A percentile compares a stretch with the other conserved stretches of the same genome.
phyloP scores from a whole-genome alignment of 2,329 filamentous ascomycete species.

The Colletotrichum zoysiae region DNA sequence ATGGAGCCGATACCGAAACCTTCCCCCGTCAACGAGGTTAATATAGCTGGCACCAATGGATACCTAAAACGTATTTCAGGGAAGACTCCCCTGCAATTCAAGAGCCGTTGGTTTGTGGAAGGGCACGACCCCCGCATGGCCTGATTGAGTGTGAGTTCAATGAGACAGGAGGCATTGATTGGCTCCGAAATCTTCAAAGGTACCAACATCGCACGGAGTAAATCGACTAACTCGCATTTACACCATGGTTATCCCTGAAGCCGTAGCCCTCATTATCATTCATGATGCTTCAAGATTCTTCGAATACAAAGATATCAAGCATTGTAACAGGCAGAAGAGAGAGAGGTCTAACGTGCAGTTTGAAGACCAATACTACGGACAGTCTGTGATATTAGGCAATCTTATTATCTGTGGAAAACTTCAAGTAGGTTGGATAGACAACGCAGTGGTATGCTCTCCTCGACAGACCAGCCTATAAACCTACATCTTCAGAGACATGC shows the following conservation, averaged over 20 bases:
- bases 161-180: background rate
- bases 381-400: background rate
- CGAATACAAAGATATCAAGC: background rate
- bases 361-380: background rate
- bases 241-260: background rate
- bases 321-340: background rate
- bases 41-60: no score
- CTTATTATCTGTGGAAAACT: background rate
- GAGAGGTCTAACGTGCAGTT: background rate
- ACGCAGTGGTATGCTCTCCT: background rate
- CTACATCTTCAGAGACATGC: background rate
- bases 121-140: conserved; percentile 21
- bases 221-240: background rate
- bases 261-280: conserved; percentile 2
- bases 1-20: no score
- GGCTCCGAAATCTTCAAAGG: background rate
- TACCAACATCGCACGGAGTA: background rate
- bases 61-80: no score
- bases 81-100: background rate
- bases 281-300: background rate
- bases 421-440: background rate
- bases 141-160: conserved; percentile 20
- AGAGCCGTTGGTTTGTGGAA: conserved; percentile 13
- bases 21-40: no score
- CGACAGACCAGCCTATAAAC: background rate